These are phyloP conservation scores for Alternaria ethzedia DNA, from an alignment of 2,329 filamentous ascomycete species.

Conservation along the genomic window DNA sequence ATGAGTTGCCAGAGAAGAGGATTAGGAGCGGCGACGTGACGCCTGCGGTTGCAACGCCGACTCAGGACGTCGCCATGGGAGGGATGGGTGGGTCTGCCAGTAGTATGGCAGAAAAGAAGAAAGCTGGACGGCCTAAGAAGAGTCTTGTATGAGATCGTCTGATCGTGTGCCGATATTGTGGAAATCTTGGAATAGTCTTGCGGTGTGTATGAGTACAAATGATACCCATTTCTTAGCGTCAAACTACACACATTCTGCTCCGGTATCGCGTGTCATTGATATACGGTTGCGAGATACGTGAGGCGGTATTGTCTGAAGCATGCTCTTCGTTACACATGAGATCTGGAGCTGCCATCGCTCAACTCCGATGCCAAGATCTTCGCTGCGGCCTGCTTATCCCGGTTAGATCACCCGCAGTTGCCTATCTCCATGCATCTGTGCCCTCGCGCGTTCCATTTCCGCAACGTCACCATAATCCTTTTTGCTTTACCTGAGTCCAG, in stretches of 20 bases:
- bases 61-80: constrained; percentile 23
- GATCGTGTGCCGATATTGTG: background rate
- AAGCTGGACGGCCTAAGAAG: constrained; percentile 32
- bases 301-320: background rate
- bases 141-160: constrained; percentile 20
- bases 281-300: background rate
- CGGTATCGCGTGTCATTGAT: background rate
- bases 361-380: constrained; percentile 10
- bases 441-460: background rate
- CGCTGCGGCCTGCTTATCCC: constrained; percentile 6
- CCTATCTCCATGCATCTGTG: constrained; percentile 3
- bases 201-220: constrained; percentile 11
- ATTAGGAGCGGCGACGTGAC: constrained; percentile 29
- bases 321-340: background rate
- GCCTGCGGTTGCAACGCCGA: constrained; percentile 25
- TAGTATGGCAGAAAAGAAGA: constrained; percentile 27
- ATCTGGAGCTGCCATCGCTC: constrained; percentile 1
- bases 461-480: background rate
- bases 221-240: constrained; percentile 17
- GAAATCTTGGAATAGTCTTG: background rate
- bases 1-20: constrained; percentile 29
- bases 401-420: background rate
- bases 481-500: background rate
- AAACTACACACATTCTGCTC: background rate
- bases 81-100: constrained; percentile 6